These are phyloP conservation scores for Turritis glabra DNA, from an alignment of 345 rosid species.

Conservation along the genomic window DNA sequence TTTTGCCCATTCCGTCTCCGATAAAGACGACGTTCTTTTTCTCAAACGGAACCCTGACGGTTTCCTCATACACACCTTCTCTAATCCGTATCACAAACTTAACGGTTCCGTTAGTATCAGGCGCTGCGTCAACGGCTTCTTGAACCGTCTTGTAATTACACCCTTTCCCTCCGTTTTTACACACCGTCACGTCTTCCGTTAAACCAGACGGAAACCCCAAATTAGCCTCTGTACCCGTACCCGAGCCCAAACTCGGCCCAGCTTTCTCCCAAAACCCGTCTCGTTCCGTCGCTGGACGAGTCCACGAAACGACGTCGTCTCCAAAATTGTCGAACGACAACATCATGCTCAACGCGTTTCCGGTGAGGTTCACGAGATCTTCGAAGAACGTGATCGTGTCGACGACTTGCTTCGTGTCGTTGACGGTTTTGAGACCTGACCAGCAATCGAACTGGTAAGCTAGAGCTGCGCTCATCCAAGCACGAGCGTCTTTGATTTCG, in stretches of 20 bases:
- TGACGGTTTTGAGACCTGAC: constrained; percentile 64
- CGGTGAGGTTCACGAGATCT: constrained; percentile 47
- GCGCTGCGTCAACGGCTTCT: constrained; percentile 83
- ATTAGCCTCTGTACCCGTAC: constrained; percentile 12
- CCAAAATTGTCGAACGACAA: constrained; percentile 61
- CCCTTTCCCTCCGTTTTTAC: constrained; percentile 47
- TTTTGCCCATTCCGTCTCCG: constrained; percentile 87
- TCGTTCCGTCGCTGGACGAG: constrained; percentile 72
- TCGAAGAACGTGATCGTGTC: constrained; percentile 60
- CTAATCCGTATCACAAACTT: constrained; percentile 67
- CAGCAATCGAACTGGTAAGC: constrained; percentile 81
- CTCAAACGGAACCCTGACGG: constrained; percentile 72
- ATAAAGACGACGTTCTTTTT: constrained; percentile 77
- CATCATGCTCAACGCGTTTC: constrained; percentile 78
- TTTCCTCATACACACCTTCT: constrained; percentile 79
- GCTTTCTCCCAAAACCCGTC: constrained; percentile 47
- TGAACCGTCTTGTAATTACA: constrained; percentile 59
- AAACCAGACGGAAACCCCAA: constrained; percentile 51
- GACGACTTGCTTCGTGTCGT: constrained; percentile 53
- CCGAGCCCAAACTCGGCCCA: not conserved
- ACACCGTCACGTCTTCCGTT: constrained; percentile 68
- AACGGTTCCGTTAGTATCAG: constrained; percentile 43
- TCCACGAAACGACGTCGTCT: constrained; percentile 52
- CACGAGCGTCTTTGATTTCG: constrained; percentile 65
- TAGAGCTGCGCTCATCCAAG: constrained; percentile 81